These are phyloP conservation scores for Fistulifera solaris DNA, from an alignment of 108 stramenopile genomes.

Conservation along the genomic window DNA sequence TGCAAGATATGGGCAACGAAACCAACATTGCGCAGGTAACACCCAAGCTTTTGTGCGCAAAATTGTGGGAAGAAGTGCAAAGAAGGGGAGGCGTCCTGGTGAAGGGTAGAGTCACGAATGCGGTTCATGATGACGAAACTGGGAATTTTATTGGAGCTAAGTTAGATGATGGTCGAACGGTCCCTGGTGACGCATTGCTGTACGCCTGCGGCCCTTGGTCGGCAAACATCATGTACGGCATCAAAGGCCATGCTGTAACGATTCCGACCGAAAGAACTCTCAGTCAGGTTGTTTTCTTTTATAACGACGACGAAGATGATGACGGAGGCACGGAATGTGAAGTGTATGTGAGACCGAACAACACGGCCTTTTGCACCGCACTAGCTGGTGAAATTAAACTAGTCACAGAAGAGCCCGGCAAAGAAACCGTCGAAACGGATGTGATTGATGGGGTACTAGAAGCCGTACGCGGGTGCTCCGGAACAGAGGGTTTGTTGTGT, in stretches of 20 bases:
- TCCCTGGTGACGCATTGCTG: constrained; percentile 27
- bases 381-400: constrained; percentile 33
- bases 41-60: constrained; percentile 40
- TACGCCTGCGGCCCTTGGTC: constrained; percentile 57
- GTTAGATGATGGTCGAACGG: constrained; percentile 25
- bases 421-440: constrained; percentile 33
- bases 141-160: constrained; percentile 20
- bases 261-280: constrained; percentile 29
- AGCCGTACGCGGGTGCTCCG: constrained; percentile 24
- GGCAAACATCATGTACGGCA: constrained; percentile 28
- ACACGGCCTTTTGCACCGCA: constrained; percentile 39
- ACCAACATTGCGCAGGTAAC: constrained; percentile 71
- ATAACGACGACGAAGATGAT: too few relatives aligned
- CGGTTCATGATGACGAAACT: constrained; percentile 15
- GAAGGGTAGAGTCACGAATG: constrained; percentile 15
- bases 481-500: constrained; percentile 4
- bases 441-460: constrained; percentile 12
- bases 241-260: constrained; percentile 45
- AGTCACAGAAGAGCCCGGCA: constrained; percentile 38
- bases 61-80: constrained; percentile 24
- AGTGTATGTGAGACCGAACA: constrained; percentile 48
- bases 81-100: constrained; percentile 15
- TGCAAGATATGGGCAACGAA: constrained; percentile 28
- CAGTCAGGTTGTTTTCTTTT: constrained; percentile 44
- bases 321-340: constrained; percentile 42